Evolutionary conservation across 2,329 filamentous ascomycete species (phyloP), one percentile per base, ranked within the genome.

Genomic region (Colletotrichum coccodes): DNA sequence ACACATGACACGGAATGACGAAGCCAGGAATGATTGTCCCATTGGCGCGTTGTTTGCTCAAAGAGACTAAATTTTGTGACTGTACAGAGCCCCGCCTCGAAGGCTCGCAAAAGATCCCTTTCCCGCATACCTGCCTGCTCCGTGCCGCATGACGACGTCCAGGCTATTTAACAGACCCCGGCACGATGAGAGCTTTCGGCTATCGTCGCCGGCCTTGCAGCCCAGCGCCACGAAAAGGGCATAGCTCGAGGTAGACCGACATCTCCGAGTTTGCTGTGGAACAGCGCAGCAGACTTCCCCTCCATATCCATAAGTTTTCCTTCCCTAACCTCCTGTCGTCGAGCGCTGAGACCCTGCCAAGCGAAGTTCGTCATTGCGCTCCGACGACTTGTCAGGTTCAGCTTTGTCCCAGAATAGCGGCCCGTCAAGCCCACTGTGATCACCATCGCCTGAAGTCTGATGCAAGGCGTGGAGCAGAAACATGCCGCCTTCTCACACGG

Each of bases 261-360:
- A 50, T 28, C 42, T 46, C 23, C 36, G 28, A 54, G 7, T 49
- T 30, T 46, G 21, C 50, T 28, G 14, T 42, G 28, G 44, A 9
- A 34, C 21, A 50, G 21, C 30, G 21, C n/a, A 46, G 36, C 21
- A 28, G 40, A 23, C 26, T 7, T 18, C 8, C 32, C 58, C 16
- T 14, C 49, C 6, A 26, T 18, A 44, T 32, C 8, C 47, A 26
- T 21, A 18, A 28, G 23, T 9, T 32, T 30, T 23, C 38, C 12
- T 28, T 54, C 40, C 34, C 49, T 26, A 23, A 26, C 32, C 18
- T 32, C 21, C 18, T 36, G n/a, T 23, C 16, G n/a, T 36, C 32
- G 32, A 65, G 61, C 40, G 38, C 54, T 56, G 47, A 30, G 47
- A 32, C 61, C n/a, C 32, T 65, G 47, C 61, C 40, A 65, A 60